phyloP scores from a whole-genome alignment of 2,329 filamentous ascomycete genomes.

The Aspergillus floridensis region DNA sequence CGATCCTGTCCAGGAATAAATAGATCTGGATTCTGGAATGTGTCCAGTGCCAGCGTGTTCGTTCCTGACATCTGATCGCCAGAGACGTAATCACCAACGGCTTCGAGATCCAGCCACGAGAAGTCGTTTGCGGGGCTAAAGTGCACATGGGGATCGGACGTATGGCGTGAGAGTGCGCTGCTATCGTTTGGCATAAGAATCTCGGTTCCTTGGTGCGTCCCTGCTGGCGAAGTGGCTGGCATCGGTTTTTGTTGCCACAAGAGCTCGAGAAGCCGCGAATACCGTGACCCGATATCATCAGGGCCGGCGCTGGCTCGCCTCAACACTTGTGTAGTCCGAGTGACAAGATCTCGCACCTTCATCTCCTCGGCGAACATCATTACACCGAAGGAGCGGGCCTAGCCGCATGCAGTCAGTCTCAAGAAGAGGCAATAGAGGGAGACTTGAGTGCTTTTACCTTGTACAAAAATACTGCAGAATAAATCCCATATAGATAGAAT shows the following conservation, averaged over 20 bases:
- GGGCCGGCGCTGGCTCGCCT: conserved; percentile 57
- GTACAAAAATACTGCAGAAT: conserved; percentile 64
- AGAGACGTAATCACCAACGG: conserved; percentile 57
- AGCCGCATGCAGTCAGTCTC: background rate
- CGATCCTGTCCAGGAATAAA: conserved; percentile 32
- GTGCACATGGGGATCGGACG: conserved; percentile 41
- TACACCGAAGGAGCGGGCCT: conserved; percentile 59
- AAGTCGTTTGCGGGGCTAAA: conserved; percentile 55
- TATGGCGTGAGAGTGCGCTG: conserved; percentile 27
- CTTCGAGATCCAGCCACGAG: conserved; percentile 61
- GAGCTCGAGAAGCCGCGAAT: conserved; percentile 59
- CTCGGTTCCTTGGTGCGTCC: conserved; percentile 32
- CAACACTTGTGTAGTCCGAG: conserved; percentile 58
- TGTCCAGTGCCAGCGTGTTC: conserved; percentile 36
- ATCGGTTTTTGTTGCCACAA: conserved; percentile 54
- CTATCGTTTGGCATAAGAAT: conserved; percentile 28
- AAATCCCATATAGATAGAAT: conserved; percentile 62
- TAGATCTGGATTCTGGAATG: conserved; percentile 34
- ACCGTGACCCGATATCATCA: conserved; percentile 61
- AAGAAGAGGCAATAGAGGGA: background rate
- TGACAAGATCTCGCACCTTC: conserved; percentile 58
- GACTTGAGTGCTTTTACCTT: conserved; percentile 45
- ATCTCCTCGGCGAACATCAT: conserved; percentile 55
- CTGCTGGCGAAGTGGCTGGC: conserved; percentile 24
- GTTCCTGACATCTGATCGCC: conserved; percentile 41